phyloP scores from a whole-genome alignment of 2,329 filamentous ascomycete species.

The Trichophyton mentagrophytes region DNA sequence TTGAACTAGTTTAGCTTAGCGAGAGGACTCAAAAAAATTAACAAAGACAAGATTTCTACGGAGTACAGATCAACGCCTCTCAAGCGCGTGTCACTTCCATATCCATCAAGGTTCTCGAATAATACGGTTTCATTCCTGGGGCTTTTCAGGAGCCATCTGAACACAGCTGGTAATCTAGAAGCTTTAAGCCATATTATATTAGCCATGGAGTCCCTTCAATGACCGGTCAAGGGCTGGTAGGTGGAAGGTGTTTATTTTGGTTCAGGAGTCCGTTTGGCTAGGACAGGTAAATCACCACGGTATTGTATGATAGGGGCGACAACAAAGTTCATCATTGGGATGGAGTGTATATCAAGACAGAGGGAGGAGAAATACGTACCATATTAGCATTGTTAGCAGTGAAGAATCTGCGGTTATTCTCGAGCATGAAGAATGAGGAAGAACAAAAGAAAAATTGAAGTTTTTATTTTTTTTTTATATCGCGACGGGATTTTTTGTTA shows the following conservation, averaged over 20 bases:
- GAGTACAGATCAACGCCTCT: too few relatives aligned
- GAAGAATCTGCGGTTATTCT: background rate
- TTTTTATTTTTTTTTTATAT: background rate
- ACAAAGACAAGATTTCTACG: slow-evolving; percentile 16
- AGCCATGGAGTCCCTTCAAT: background rate
- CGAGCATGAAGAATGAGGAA: background rate
- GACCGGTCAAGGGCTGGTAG: background rate
- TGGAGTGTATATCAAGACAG: background rate
- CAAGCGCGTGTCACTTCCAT: too few relatives aligned
- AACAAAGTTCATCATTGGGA: slow-evolving; percentile 44
- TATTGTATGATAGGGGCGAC: slow-evolving; percentile 50
- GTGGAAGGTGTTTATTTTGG: background rate
- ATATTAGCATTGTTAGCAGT: background rate
- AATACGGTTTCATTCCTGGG: background rate
- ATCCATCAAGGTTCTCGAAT: too few relatives aligned
- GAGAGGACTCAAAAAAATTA: slow-evolving; percentile 2
- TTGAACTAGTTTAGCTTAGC: background rate
- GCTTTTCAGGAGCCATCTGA: background rate
- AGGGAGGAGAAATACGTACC: background rate
- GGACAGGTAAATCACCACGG: slow-evolving; percentile 50
- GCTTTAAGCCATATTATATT: background rate
- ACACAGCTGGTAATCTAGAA: background rate
- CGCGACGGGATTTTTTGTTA: background rate
- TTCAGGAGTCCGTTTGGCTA: slow-evolving; percentile 45
- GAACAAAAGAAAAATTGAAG: background rate